phyloP scores from a whole-genome alignment of 1,139 yeast species.

The Pichia sp. region DNA sequence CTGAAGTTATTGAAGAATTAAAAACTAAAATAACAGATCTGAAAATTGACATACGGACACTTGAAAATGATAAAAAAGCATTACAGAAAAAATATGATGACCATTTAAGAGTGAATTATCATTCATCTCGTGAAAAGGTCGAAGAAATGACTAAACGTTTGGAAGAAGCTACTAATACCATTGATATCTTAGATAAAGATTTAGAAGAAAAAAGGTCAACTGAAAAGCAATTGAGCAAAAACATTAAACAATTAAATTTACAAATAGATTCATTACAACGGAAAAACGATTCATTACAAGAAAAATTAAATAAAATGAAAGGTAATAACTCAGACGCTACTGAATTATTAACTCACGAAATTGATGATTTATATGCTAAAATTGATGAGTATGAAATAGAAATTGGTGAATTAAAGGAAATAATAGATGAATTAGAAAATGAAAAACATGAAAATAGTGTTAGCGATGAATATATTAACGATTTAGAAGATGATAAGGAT shows the following conservation, averaged over 20 bases:
- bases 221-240: background rate
- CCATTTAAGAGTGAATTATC: slow-evolving; percentile 6
- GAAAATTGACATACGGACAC: slow-evolving; percentile 12
- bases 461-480: slow-evolving; percentile 12
- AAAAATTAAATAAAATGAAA: slow-evolving; percentile 1
- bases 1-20: background rate
- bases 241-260: slow-evolving; percentile 9
- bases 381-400: slow-evolving; percentile 9
- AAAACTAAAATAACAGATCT: slow-evolving; percentile 9
- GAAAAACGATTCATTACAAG: slow-evolving; percentile 3
- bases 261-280: slow-evolving; percentile 6
- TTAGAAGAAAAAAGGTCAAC: slow-evolving; percentile 8
- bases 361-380: slow-evolving; percentile 10
- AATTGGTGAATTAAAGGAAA: slow-evolving; percentile 4
- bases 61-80: slow-evolving; percentile 19
- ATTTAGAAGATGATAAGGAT: slow-evolving; percentile 13
- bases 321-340: slow-evolving; percentile 5
- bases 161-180: slow-evolving; percentile 14
- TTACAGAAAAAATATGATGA: slow-evolving; percentile 11
- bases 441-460: slow-evolving; percentile 5
- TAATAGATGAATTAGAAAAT: slow-evolving; percentile 3
- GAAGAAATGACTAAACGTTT: slow-evolving; percentile 11
- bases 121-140: slow-evolving; percentile 8
- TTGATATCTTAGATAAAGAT: slow-evolving; percentile 11
- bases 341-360: slow-evolving; percentile 11